Evolutionary conservation across 2,329 filamentous ascomycete species (phyloP), one percentile per base, ranked within the genome.

Genomic region (Purpureocillium lavendulum): DNA sequence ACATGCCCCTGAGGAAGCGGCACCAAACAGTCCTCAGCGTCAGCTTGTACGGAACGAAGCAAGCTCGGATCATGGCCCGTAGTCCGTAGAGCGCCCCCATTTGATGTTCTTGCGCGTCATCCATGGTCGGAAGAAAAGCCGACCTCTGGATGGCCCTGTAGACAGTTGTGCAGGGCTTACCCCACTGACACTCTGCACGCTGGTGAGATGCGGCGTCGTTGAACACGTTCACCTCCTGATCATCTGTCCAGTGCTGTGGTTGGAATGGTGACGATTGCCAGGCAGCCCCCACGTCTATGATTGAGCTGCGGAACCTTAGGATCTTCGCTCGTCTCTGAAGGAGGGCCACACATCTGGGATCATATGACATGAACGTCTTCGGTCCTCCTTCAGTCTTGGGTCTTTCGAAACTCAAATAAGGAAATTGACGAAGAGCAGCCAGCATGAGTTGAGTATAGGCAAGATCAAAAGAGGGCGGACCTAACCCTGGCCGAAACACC

Each of bases 341-440:
- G 8, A 43, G 40, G 10, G 24, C 35, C 10, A 40, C 30, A 18
- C 36, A 39, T n/a, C 30, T 30, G n/a, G 14, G 29, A 28, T 44
- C 35, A n/a, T 40, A 10, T n/a, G 28, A 14, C 16, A 40, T 36
- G 12, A 33, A 13, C n/a, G 13, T 12, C 24, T 18, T 37, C 35
- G 43, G 33, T 17, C 38, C 39, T 31, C 34, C 45, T 29, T 40
- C 33, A 14, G 21, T 26, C 33, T 39, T 36, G 18, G 35, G 35
- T 18, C 39, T 13, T 16, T 33, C 16, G 21, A 37, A 33, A n/a
- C 35, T 40, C 3, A 47, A 36, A 34, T 43, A 42, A 24, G 38
- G 44, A 38, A 46, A 45, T 29, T 46, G 36, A 16, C 41, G 36
- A 30, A 48, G 40, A 24, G 40, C 41, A 17, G 40, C 35, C 28